Evolutionary conservation across 441 rosid genomes (phyloP).

Genomic region (Mallotus japonicus): DNA sequence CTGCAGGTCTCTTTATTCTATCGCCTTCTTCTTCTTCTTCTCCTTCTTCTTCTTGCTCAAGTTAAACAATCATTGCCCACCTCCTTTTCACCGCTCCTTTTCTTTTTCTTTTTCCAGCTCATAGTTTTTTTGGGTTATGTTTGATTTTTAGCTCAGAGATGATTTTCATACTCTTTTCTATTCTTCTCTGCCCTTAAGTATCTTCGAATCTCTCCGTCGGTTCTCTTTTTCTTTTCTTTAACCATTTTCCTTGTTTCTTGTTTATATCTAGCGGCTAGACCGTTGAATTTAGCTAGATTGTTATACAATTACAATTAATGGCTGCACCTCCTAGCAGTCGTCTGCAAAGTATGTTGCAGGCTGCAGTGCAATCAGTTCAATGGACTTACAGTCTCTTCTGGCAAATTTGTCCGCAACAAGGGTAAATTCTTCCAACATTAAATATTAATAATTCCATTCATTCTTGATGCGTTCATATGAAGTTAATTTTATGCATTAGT

Average conservation of each 20-base stretch:
- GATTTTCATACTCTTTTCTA: no score
- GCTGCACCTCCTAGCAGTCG: slow-evolving; percentile 49
- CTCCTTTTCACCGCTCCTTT: slow-evolving; percentile 23
- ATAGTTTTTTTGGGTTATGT: not conserved
- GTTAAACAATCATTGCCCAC: slow-evolving; percentile 8
- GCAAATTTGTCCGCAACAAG: slow-evolving; percentile 90
- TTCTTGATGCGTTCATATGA: no score
- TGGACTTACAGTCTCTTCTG: slow-evolving; percentile 96
- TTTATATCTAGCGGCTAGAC: not conserved
- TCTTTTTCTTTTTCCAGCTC: slow-evolving; percentile 15
- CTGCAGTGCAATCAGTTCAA: slow-evolving; percentile 81
- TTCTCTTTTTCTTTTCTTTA: not conserved
- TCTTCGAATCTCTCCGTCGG: not conserved
- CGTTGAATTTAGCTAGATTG: not conserved
- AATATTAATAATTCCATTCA: no score
- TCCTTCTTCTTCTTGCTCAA: not conserved
- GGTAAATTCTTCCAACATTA: slow-evolving; percentile 37
- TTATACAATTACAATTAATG: slow-evolving; percentile 20
- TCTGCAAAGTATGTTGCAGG: slow-evolving; percentile 68
- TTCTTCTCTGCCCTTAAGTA: not conserved
- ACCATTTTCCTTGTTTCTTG: no score
- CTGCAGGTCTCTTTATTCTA: slow-evolving; percentile 23
- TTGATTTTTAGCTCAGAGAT: no score
- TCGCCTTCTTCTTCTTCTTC: slow-evolving; percentile 8
- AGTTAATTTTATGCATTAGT: no score